phyloP scores from a whole-genome alignment of 2,329 filamentous ascomycete genomes.

The Aplosporella prunicola region DNA sequence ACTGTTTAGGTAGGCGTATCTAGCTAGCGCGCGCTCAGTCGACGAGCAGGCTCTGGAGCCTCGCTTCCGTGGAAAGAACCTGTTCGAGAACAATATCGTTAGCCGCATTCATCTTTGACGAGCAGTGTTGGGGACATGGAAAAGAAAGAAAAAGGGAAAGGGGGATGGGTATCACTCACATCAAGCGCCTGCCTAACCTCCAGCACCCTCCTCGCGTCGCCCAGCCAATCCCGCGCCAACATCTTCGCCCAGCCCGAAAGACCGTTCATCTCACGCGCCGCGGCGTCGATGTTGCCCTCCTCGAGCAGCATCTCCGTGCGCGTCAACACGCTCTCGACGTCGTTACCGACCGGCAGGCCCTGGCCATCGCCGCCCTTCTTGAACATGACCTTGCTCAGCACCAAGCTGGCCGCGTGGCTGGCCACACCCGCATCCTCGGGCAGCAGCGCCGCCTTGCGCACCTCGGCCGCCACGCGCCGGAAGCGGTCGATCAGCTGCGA shows the following conservation, averaged over 20 bases:
- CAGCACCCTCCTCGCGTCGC: slow-evolving; percentile 80
- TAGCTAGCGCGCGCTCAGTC: no score
- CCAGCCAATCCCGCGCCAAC: slow-evolving; percentile 85
- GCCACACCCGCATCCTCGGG: slow-evolving; percentile 92
- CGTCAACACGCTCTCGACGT: slow-evolving; percentile 88
- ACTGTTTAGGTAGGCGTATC: no score
- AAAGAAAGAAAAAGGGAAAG: background rate
- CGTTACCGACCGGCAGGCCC: slow-evolving; percentile 69
- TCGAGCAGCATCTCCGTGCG: slow-evolving; percentile 84
- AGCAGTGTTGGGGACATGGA: background rate
- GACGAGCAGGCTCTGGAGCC: slow-evolving; percentile 76
- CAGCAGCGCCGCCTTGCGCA: slow-evolving; percentile 85
- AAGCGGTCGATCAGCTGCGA: slow-evolving; percentile 91
- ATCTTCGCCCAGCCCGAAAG: slow-evolving; percentile 93
- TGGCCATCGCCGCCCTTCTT: slow-evolving; percentile 57
- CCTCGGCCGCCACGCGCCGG: slow-evolving; percentile 82
- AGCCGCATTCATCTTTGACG: slow-evolving; percentile 12
- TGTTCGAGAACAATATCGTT: slow-evolving; percentile 28
- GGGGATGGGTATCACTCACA: slow-evolving; percentile 49
- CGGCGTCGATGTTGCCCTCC: slow-evolving; percentile 84
- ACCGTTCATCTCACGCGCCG: slow-evolving; percentile 89
- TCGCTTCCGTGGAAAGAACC: slow-evolving; percentile 84
- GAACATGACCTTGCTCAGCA: slow-evolving; percentile 91
- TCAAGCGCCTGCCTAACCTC: slow-evolving; percentile 96
- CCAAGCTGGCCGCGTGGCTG: slow-evolving; percentile 80